phyloP scores from a whole-genome alignment of 2,329 filamentous ascomycete genomes.

The Clarireedia monteithiana region DNA sequence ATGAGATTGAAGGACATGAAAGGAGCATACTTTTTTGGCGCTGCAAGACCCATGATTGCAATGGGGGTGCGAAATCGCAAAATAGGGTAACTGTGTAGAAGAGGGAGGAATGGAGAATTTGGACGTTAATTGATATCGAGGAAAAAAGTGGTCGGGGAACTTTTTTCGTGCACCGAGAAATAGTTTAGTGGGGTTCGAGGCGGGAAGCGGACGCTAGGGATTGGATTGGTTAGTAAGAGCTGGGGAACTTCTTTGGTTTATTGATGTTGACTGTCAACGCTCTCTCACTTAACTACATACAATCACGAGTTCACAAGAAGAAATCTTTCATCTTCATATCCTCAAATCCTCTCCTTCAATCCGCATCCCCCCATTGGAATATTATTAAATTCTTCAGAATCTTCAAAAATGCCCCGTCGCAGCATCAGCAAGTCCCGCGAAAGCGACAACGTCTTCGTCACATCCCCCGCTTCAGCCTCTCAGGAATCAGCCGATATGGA shows the following conservation, averaged over 20 bases:
- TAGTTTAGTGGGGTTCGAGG: background rate
- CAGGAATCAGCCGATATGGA: background rate
- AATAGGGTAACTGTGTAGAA: background rate
- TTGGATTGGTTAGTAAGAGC: background rate
- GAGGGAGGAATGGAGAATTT: background rate
- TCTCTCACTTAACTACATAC: too few relatives aligned
- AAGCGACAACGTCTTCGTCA: background rate
- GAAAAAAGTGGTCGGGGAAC: constrained; percentile 9
- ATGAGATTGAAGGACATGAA: constrained; percentile 23
- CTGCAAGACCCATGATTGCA: constrained; percentile 58
- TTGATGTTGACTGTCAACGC: too few relatives aligned
- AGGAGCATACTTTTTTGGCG: constrained; percentile 51
- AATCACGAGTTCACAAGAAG: background rate
- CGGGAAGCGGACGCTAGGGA: background rate
- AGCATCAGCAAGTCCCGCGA: too few relatives aligned
- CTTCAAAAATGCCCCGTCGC: too few relatives aligned
- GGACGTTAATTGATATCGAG: background rate
- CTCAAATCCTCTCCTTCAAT: background rate
- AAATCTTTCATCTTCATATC: background rate
- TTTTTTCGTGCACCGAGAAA: constrained; percentile 2
- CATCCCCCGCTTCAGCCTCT: background rate
- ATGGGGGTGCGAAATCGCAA: background rate
- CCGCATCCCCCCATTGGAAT: too few relatives aligned
- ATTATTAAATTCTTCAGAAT: too few relatives aligned
- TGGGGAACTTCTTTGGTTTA: too few relatives aligned